Evolutionary conservation across 805 yeast genomes (phyloP).

Genomic region (Barnettozyma salicaria): DNA sequence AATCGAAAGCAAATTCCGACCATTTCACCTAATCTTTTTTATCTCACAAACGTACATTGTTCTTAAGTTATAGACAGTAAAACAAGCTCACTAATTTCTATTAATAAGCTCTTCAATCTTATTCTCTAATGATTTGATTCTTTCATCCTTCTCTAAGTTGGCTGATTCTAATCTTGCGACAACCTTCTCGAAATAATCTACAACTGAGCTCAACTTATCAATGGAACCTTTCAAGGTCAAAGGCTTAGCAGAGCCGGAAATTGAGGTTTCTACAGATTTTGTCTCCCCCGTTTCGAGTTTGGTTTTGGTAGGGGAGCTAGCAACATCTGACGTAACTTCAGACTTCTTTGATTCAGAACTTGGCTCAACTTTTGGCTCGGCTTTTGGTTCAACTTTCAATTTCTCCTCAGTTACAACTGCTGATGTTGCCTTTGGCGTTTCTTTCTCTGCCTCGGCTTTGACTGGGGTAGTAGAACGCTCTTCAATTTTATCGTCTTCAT

Average conservation of each 20-base stretch:
- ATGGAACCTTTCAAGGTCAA: slow-evolving; percentile 68
- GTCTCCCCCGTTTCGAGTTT: slow-evolving; percentile 10
- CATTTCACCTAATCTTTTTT: too few species aligned
- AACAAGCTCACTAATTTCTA: slow-evolving; percentile 24
- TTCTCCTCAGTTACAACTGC: slow-evolving; percentile 10
- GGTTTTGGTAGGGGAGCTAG: slow-evolving; percentile 11
- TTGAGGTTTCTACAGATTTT: slow-evolving; percentile 10
- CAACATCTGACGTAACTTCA: slow-evolving; percentile 2
- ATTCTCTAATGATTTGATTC: slow-evolving; percentile 49
- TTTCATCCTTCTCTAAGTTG: slow-evolving; percentile 60
- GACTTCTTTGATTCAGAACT: slow-evolving; percentile 14
- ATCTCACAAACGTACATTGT: too few species aligned
- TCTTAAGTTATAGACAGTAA: too few species aligned
- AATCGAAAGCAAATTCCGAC: too few species aligned
- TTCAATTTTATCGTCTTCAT: slow-evolving; percentile 25
- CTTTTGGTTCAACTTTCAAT: not conserved
- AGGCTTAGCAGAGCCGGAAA: slow-evolving; percentile 30
- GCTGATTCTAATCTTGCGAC: slow-evolving; percentile 45
- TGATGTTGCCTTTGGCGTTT: slow-evolving; percentile 13
- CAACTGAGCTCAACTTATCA: slow-evolving; percentile 57
- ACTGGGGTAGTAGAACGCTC: slow-evolving; percentile 11
- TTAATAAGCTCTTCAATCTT: slow-evolving; percentile 52
- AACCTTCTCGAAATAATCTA: slow-evolving; percentile 49
- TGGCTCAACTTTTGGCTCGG: slow-evolving; percentile 9
- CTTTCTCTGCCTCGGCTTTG: slow-evolving; percentile 13